phyloP scores from a whole-genome alignment of 2,329 filamentous ascomycete genomes.

The Talaromyces atroroseus region DNA sequence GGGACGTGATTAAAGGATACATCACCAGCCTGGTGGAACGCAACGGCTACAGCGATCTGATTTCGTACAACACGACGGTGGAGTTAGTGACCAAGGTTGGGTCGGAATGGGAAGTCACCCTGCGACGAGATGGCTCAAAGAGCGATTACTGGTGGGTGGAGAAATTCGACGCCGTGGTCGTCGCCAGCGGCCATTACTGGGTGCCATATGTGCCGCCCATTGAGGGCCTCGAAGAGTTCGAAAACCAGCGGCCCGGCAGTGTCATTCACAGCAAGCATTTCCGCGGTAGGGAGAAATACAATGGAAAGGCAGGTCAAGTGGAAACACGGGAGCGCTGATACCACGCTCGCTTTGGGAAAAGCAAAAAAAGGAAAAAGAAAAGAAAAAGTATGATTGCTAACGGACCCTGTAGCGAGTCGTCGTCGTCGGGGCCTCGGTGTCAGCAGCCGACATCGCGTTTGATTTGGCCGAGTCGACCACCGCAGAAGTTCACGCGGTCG shows the following conservation, averaged over 20 bases:
- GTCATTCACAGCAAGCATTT: constrained; percentile 37
- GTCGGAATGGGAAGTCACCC: constrained; percentile 25
- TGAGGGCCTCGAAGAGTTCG: constrained; percentile 27
- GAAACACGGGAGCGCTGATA: no score
- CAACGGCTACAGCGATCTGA: constrained; percentile 47
- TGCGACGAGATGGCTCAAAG: constrained; percentile 20
- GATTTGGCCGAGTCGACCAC: constrained; percentile 38
- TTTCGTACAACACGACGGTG: constrained; percentile 53
- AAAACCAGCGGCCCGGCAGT: constrained; percentile 24
- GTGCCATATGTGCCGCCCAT: constrained; percentile 36
- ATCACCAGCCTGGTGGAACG: constrained; percentile 51
- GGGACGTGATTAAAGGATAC: constrained; percentile 53
- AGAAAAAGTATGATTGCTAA: no score
- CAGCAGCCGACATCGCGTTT: constrained; percentile 22
- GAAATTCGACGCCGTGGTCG: constrained; percentile 37
- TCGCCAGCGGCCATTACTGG: constrained; percentile 39
- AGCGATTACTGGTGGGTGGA: constrained; percentile 36
- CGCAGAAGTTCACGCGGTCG: constrained; percentile 37
- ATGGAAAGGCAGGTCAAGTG: constrained; percentile 21
- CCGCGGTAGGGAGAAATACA: constrained; percentile 31
- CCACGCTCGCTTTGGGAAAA: neutral
- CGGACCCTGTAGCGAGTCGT: constrained; percentile 18
- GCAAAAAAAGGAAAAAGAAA: no score
- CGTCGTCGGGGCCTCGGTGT: constrained; percentile 25
- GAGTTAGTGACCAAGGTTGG: constrained; percentile 34